Evolutionary conservation across 2,329 filamentous ascomycete genomes (phyloP), one percentile per base, ranked within the genome.

Genomic region (Monosporascus sp.): DNA sequence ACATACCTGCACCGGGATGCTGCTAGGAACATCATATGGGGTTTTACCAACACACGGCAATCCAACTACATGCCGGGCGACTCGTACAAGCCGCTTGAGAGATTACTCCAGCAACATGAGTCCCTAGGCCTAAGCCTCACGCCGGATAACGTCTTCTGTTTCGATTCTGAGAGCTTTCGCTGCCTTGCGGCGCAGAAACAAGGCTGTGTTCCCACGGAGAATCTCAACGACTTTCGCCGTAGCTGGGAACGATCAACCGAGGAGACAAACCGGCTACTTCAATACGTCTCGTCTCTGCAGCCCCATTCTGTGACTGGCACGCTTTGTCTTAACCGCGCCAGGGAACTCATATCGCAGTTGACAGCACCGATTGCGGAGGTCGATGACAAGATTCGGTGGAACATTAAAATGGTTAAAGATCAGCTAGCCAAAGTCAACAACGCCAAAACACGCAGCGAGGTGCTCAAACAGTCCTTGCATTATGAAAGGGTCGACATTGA

Each of bases 161-260:
- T 75, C 46, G 73, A 76, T 54, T 74, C 72, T 1, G 72, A 76
- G 58, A 70, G 69, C 37, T 76, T 76, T 54, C 70, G 72, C 5
- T 75, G 65, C 48, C 62, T 76, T 0, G 72, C 72, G 2, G 71
- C 72, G 1, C 54, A 55, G 37, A 71, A 71, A 54, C 57, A 69
- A 9, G 65, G 57, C 15, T 17, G 53, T 4, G 44, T 67, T 18
- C 50, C 57, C 8, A 65, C 74, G 60, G 57, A 54, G 6, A 61
- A 71, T 49, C 56, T 65, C 41, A 62, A 68, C 8, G 71, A 73
- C 47, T 66, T 63, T 46, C 54, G 56, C 2, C 62, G 65, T 7
- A 72, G 70, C 56, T 75, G 73, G 72, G 50, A 67, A 7, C 61
- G 70, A 15, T 74, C 71, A 5, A 54, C 58, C 7, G 51, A 56